Conservation (phyloP, 1,284 basidiomycete genomes). For the Wolfiporia cocos region DNA sequence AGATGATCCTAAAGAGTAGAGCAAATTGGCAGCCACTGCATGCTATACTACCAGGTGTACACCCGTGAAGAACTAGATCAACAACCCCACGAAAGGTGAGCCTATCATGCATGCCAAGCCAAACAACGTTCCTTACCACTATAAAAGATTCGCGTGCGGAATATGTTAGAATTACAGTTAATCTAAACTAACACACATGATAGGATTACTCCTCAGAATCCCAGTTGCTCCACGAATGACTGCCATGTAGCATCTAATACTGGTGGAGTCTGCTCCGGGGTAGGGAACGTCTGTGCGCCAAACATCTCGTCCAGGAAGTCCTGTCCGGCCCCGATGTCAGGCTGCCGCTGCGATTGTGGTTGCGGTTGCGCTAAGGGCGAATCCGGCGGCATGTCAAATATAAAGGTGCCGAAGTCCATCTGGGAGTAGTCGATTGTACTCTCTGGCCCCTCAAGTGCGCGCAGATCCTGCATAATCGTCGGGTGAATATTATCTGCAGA, state of each 20-base stretch:
- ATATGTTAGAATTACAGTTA: too few relatives aligned
- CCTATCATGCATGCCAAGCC: too few relatives aligned
- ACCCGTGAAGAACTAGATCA: too few relatives aligned
- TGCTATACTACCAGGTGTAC: too few relatives aligned
- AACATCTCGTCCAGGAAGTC: conserved; percentile 13
- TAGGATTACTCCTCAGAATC: conserved; percentile 40
- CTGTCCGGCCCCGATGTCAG: conserved; percentile 1
- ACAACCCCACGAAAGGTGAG: too few relatives aligned
- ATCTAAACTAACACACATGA: too few relatives aligned
- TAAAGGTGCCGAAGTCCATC: too few relatives aligned
- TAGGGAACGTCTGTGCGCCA: conserved; percentile 7
- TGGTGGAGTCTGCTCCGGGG: conserved; percentile 15
- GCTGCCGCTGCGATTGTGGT: background rate
- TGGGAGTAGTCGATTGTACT: conserved; percentile 1
- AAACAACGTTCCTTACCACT: too few relatives aligned
- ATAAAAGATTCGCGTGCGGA: too few relatives aligned
- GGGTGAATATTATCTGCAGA: conserved; percentile 35
- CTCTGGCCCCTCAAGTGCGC: conserved; percentile 26
- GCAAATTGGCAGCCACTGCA: too few relatives aligned
- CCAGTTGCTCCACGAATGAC: conserved; percentile 61
- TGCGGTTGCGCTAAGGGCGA: conserved; percentile 7
- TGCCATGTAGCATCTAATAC: conserved; percentile 58
- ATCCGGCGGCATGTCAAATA: conserved; percentile 18
- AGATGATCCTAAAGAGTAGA: too few relatives aligned
- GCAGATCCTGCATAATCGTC: conserved; percentile 38